These are phyloP conservation scores for Pyrus hybrid DNA, from an alignment of 331 rosid genomes.

Conservation along the genomic window DNA sequence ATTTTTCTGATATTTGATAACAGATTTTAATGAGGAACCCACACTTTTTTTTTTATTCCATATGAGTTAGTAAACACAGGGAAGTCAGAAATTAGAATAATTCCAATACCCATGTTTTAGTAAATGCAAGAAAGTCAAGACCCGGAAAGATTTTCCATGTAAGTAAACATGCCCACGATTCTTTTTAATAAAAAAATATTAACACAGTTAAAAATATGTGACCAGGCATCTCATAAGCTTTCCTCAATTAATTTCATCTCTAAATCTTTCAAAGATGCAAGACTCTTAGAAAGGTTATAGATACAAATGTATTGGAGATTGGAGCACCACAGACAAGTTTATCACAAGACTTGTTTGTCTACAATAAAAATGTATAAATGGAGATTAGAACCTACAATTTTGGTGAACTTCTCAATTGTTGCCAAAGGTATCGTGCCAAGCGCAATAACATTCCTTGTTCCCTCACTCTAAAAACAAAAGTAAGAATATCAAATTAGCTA, in stretches of 20 bases:
- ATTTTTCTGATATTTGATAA: too few species aligned
- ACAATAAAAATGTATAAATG: background rate
- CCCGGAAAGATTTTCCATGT: too few species aligned
- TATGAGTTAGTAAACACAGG: too few species aligned
- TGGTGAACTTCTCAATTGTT: slow-evolving; percentile 83
- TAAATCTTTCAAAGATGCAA: background rate
- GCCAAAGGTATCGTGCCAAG: slow-evolving; percentile 86
- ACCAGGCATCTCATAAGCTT: background rate
- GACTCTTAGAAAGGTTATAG: background rate
- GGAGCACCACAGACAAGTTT: background rate
- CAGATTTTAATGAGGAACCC: too few species aligned
- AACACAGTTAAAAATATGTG: background rate
- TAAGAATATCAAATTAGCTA: background rate
- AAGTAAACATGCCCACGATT: too few species aligned
- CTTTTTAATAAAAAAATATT: background rate
- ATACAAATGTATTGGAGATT: background rate
- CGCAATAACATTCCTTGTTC: slow-evolving; percentile 63
- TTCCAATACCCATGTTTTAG: too few species aligned
- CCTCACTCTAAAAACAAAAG: slow-evolving; percentile 61
- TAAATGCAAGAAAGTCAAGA: too few species aligned
- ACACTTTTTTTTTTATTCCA: too few species aligned
- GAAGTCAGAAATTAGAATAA: too few species aligned
- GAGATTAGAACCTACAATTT: slow-evolving; percentile 49
- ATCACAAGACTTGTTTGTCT: background rate
- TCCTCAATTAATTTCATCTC: background rate